These are phyloP conservation scores for Epichloe baconii DNA, from an alignment of 2,329 filamentous ascomycete genomes.

Conservation along the genomic window DNA sequence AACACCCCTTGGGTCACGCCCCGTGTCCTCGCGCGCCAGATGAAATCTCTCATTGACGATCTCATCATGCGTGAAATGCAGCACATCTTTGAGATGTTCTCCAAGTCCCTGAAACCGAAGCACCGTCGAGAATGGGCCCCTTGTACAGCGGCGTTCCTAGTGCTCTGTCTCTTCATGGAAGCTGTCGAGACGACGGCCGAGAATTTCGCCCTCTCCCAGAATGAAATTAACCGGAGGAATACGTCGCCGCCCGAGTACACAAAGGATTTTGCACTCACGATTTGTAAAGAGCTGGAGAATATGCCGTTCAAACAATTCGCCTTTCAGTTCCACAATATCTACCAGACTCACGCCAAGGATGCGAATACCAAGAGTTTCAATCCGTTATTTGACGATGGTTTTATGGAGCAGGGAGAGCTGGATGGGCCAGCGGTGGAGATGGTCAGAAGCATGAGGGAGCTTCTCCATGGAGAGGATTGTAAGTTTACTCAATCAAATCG, in stretches of 20 bases:
- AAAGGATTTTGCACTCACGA: slow-evolving; percentile 30
- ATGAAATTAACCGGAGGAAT: slow-evolving; percentile 33
- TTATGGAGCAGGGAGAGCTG: slow-evolving; percentile 30
- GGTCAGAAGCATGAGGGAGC: slow-evolving; percentile 29
- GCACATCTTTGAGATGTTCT: slow-evolving; percentile 38
- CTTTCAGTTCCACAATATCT: slow-evolving; percentile 46
- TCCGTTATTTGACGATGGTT: slow-evolving; percentile 34
- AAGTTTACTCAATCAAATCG: slow-evolving; percentile 14
- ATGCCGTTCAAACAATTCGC: slow-evolving; percentile 48
- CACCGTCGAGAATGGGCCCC: slow-evolving; percentile 41
- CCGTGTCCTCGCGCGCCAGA: slow-evolving; percentile 40
- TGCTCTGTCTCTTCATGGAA: slow-evolving; percentile 47
- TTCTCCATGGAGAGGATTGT: slow-evolving; percentile 33
- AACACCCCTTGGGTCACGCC: slow-evolving; percentile 34
- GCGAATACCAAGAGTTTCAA: slow-evolving; percentile 38
- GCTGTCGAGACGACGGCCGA: slow-evolving; percentile 40
- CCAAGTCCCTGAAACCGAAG: slow-evolving; percentile 40
- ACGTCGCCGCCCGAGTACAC: slow-evolving; percentile 23
- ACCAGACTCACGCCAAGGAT: slow-evolving; percentile 42
- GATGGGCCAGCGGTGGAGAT: slow-evolving; percentile 33
- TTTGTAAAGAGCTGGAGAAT: slow-evolving; percentile 40
- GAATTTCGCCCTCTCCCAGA: slow-evolving; percentile 36
- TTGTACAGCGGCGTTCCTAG: slow-evolving; percentile 41
- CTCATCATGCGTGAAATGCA: slow-evolving; percentile 38
- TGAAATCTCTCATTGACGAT: slow-evolving; percentile 45